These are phyloP conservation scores for Eimeria praecox DNA, from an alignment of 169 alveolate species.

Conservation along the genomic window DNA sequence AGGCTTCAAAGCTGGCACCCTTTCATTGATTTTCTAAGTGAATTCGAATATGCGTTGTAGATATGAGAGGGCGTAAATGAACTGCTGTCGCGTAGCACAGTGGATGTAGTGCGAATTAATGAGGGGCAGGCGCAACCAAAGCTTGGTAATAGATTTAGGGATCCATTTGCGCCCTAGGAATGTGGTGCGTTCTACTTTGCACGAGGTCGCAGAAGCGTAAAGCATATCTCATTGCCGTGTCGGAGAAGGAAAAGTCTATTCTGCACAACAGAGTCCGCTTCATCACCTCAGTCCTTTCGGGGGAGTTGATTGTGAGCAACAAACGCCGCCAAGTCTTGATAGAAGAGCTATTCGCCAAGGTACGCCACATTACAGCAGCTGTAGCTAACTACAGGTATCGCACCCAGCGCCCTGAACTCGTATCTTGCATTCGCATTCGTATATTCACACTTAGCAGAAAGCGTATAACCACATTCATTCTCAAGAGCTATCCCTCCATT, in stretches of 20 bases:
- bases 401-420: background rate
- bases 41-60: background rate
- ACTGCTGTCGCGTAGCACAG: background rate
- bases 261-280: conserved; percentile 70
- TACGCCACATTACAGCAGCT: background rate
- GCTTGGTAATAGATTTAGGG: background rate
- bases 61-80: background rate
- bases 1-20: background rate
- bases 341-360: conserved; percentile 75
- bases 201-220: conserved; percentile 45
- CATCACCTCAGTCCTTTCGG: conserved; percentile 90
- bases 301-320: conserved; percentile 89
- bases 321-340: conserved; percentile 58
- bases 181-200: background rate
- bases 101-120: conserved; percentile 80
- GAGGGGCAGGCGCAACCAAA: conserved; percentile 43
- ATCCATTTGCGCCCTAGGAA: background rate
- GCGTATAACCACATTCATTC: background rate
- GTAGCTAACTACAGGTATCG: background rate
- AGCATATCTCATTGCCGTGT: conserved; percentile 70
- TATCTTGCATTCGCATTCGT: background rate
- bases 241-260: conserved; percentile 61
- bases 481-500: background rate
- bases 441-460: background rate
- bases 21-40: background rate